Evolutionary conservation across 1,139 yeast genomes (phyloP), one percentile per base, ranked within the genome.

Genomic region (Sugiyamaella japonica): DNA sequence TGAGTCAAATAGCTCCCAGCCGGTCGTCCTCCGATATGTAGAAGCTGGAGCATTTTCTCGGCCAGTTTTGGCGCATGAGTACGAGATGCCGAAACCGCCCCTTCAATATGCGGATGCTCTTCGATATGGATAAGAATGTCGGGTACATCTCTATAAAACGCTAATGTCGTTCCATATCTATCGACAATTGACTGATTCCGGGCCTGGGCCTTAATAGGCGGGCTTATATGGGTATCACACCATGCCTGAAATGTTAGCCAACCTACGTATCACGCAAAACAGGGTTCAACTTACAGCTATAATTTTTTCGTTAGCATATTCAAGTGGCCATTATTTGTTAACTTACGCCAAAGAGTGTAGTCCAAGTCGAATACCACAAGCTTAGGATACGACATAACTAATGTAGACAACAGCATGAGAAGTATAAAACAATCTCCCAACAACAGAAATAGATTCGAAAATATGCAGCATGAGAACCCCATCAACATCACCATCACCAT

Each of bases 271-370:
- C 28, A 10, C 13, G n/a, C 16, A 2, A 17, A 28, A 13, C 28
- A 13, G 17, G 17, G 20, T 37, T 23, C 23, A 20, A 56, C 62
- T 50, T 57, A 55, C 57, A 23, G 59, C 63, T 61, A 51, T 50
- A 43, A 43, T 23, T 36, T 3, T 31, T 15, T 28, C 7, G 16
- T 16, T 10, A 25, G 34, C n/a, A 29, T 29, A 5, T 31, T n/a
- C 69, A 6, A 36, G 16, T 16, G 5, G 20, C 7, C 7, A 16
- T 29, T 42, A 25, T 13, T n/a, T 17, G 25, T 20, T 20, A 20
- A 80, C 86, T 78, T 79, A 69, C 86, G 91, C 95, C 93, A 86
- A 42, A 86, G 70, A 0, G 95, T 86, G 64, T 84, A 86, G 67
- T 86, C 95, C 45, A 86, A 71, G 63, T 86, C 95, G 67, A 86